Base-by-base conservation (phyloP, 306 rosid species). In the Heteromeles arbutifolia region DNA sequence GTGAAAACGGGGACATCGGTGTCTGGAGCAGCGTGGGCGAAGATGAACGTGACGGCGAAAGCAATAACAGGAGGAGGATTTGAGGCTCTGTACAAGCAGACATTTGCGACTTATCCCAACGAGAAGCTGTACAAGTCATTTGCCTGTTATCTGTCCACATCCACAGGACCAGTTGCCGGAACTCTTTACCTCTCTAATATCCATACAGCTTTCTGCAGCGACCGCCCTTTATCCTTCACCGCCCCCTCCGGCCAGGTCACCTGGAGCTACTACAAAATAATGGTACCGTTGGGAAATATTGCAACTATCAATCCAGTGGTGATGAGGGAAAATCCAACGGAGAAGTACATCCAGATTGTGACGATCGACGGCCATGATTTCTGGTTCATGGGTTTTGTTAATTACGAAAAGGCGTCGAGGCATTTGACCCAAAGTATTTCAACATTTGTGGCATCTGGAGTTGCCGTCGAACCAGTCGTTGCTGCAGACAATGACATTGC, bases 381-480 rank as follows among this genome's bases (percentile, higher is more conserved):
- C 80, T 94, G 98, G 97, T 90, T 84, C 70, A 94, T 92, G 96
- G 98, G 97, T 22, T 94, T 94, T 72, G 87, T 92, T 8, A 94
- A 87, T 39, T 88, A 79, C 79, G 96, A 90, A 24, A 93, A 93
- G 79, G 97, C 96, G 12, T 69, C 70, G 6, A 82, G 77, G 80
- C 87, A 93, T 80, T 82, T 91, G 43, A 72, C 78, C 0, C 70
- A 80, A 4, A 63, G 82, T 37, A 45, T 76, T 41, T 84, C 79
- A 8, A 31, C 29, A 56, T 73, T 72, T 25, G 82, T 77, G 6
- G 87, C 79, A 10, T 25, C 82, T 9, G 87, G 82, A 50, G 13
- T 76, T 62, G 71, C 82, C 6, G 77, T 5, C 6, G 58, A 32
- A 4, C 72, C 85, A 10, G 28, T 13, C 4, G 22, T 14, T 63